Percentiles rank a stretch among this genome's conserved stretches.
Conservation (phyloP, 1,284 basidiomycete genomes). For the Tilletia caries region DNA sequence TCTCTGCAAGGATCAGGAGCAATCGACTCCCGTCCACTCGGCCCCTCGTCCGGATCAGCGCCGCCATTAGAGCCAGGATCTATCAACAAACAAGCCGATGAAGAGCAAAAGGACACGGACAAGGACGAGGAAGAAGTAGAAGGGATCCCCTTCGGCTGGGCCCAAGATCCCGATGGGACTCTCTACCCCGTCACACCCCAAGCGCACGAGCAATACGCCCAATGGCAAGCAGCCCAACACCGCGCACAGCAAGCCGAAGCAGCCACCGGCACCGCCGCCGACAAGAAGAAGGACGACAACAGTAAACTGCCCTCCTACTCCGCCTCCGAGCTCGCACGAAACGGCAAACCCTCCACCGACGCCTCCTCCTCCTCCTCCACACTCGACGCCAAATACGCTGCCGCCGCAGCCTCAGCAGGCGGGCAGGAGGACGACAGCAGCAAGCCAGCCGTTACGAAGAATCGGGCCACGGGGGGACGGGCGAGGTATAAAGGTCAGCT, state of each 20-base stretch:
- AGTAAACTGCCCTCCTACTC: neutral
- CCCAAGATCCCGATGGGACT: slow-evolving; percentile 46
- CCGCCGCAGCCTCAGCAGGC: slow-evolving; percentile 25
- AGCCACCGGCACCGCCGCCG: neutral
- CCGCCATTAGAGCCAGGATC: too few relatives aligned
- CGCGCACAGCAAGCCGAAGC: neutral
- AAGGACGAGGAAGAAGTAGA: slow-evolving; percentile 10
- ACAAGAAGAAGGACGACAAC: neutral
- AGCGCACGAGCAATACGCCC: slow-evolving; percentile 39
- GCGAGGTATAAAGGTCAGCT: slow-evolving; percentile 44
- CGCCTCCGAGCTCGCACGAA: slow-evolving; percentile 7
- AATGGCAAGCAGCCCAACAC: slow-evolving; percentile 21
- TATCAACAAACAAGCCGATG: too few relatives aligned
- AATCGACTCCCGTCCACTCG: too few relatives aligned
- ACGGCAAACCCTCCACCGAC: neutral
- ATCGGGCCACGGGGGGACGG: slow-evolving; percentile 25
- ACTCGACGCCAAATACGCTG: slow-evolving; percentile 34
- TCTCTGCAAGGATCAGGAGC: too few relatives aligned
- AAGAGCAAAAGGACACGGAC: neutral
- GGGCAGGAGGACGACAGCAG: neutral
- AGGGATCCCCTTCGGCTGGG: slow-evolving; percentile 41
- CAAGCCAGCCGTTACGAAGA: slow-evolving; percentile 4
- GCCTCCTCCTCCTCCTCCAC: slow-evolving; percentile 21
- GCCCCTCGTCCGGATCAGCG: too few relatives aligned
- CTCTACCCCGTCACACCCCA: slow-evolving; percentile 51